Percentiles rank a stretch among this genome's conserved stretches.
phyloP scores from a whole-genome alignment of 805 yeast genomes.

The Isabelozyma pseudorhagii region DNA sequence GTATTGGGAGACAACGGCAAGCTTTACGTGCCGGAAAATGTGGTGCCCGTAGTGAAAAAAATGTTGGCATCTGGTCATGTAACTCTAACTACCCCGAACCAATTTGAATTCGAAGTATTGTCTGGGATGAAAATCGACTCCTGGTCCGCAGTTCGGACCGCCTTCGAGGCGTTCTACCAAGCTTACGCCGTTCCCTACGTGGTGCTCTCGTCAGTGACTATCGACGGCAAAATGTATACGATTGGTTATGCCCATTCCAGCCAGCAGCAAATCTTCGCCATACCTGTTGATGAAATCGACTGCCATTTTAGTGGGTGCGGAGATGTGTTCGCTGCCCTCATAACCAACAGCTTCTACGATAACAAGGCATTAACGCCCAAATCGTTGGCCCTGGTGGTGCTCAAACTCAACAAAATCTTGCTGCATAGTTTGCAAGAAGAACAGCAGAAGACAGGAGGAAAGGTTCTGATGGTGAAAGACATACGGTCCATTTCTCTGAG shows the following conservation, averaged over 20 bases:
- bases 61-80: slow-evolving; percentile 45
- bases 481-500: slow-evolving; percentile 36
- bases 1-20: slow-evolving; percentile 89
- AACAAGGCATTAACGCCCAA: slow-evolving; percentile 19
- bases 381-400: slow-evolving; percentile 22
- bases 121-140: slow-evolving; percentile 43
- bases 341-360: slow-evolving; percentile 47
- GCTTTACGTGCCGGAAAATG: slow-evolving; percentile 64
- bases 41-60: slow-evolving; percentile 50
- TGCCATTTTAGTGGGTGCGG: slow-evolving; percentile 75
- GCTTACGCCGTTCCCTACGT: slow-evolving; percentile 47
- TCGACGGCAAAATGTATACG: slow-evolving; percentile 34
- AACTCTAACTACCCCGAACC: slow-evolving; percentile 65
- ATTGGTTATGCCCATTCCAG: slow-evolving; percentile 30
- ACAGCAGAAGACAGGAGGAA: slow-evolving; percentile 5
- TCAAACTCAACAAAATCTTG: slow-evolving; percentile 26
- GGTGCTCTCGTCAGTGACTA: slow-evolving; percentile 56
- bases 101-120: slow-evolving; percentile 65
- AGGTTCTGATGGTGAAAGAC: slow-evolving; percentile 27
- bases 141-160: slow-evolving; percentile 30
- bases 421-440: slow-evolving; percentile 23
- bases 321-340: slow-evolving; percentile 63
- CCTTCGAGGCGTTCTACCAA: slow-evolving; percentile 41
- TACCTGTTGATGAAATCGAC: slow-evolving; percentile 46
- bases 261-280: slow-evolving; percentile 20